Evolutionary conservation across 164 flowering plant genomes (phyloP).

Genomic region (Magnolia kwangsiensis): DNA sequence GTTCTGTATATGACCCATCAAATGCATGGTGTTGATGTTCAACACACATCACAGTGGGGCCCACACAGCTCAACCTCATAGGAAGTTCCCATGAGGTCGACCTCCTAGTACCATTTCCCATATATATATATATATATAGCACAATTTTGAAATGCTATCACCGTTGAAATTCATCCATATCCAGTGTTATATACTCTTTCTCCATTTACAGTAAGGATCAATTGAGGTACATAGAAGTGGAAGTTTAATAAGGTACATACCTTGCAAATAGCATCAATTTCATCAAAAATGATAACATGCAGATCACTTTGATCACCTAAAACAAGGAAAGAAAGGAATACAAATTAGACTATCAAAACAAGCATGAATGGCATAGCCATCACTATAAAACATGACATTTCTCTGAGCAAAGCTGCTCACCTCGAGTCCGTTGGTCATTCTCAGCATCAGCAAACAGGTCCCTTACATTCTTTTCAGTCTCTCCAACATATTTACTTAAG

Average conservation of each 20-base stretch:
- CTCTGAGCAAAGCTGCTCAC: constrained; percentile 19
- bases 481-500: constrained; percentile 69
- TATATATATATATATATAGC: background rate
- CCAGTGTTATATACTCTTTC: too few species aligned
- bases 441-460: constrained; percentile 82
- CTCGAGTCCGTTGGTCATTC: constrained; percentile 52
- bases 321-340: constrained; percentile 9
- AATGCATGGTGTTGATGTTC: too few species aligned
- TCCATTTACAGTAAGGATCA: background rate
- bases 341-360: background rate
- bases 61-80: too few species aligned
- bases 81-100: too few species aligned
- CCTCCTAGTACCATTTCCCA: too few species aligned
- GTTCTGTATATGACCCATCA: too few species aligned
- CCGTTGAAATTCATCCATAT: too few species aligned
- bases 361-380: background rate
- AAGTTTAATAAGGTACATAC: constrained; percentile 20
- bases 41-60: too few species aligned
- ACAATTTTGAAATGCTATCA: background rate
- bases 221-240: background rate
- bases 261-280: constrained; percentile 83
- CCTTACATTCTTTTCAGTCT: constrained; percentile 68
- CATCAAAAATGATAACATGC: constrained; percentile 81
- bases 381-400: background rate
- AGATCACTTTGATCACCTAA: constrained; percentile 73